Percentiles rank a stretch among this genome's conserved stretches.
phyloP scores from a whole-genome alignment of 2,329 filamentous ascomycete genomes.

The Cercospora zeae-maydis region DNA sequence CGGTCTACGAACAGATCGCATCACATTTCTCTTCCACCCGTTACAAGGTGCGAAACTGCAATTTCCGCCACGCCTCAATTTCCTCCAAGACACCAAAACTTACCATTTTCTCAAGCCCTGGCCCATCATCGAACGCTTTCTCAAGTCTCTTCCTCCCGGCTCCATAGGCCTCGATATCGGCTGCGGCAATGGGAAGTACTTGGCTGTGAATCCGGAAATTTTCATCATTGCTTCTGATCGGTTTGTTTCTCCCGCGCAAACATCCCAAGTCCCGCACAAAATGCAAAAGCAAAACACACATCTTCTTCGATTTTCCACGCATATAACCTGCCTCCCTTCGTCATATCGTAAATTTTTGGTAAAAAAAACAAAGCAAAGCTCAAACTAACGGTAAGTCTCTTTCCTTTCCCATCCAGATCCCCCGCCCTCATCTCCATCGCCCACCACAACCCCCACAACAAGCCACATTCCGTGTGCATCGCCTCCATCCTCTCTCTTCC shows the following conservation, averaged over 20 bases:
- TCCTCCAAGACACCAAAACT: background rate
- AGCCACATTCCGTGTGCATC: conserved; percentile 66
- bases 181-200: conserved; percentile 96
- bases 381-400: conserved; percentile 15
- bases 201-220: conserved; percentile 70
- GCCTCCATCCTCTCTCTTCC: conserved; percentile 83
- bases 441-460: conserved; percentile 41
- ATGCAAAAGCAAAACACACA: background rate
- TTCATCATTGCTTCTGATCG: conserved; percentile 84
- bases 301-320: background rate
- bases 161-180: conserved; percentile 85
- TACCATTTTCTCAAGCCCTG: conserved; percentile 63
- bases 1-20: conserved; percentile 84
- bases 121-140: conserved; percentile 82
- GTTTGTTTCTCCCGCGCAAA: conserved; percentile 49
- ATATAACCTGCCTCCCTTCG: background rate
- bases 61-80: background rate
- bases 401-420: conserved; percentile 46
- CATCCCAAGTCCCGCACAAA: background rate
- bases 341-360: background rate
- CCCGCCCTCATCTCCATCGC: conserved; percentile 58
- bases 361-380: too few relatives aligned
- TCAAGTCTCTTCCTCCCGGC: conserved; percentile 62
- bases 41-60: conserved; percentile 53
- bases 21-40: conserved; percentile 78